Evolutionary conservation across 2,329 filamentous ascomycete species (phyloP).

Genomic region (Fusarium sambucinum): DNA sequence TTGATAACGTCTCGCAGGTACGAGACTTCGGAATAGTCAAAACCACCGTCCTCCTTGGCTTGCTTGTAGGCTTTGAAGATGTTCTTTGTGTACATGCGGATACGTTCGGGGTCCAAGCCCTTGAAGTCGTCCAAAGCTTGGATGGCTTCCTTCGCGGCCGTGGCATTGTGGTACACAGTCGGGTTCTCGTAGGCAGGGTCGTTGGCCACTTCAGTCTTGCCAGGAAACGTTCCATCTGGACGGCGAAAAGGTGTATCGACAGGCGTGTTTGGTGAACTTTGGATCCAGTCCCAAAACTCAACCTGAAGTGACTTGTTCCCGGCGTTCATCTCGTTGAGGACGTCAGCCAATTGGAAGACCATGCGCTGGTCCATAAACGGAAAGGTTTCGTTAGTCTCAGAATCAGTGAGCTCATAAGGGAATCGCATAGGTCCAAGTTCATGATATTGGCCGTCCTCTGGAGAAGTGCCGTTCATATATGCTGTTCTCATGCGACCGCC

Average conservation of each 20-base stretch:
- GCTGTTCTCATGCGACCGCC: constrained; percentile 59
- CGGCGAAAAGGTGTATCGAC: constrained; percentile 32
- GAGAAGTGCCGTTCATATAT: constrained; percentile 55
- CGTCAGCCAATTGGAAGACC: constrained; percentile 72
- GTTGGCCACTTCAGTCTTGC: constrained; percentile 41
- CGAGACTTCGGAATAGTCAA: constrained; percentile 50
- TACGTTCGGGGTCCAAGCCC: constrained; percentile 38
- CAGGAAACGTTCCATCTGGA: constrained; percentile 47
- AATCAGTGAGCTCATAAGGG: constrained; percentile 64
- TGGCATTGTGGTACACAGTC: constrained; percentile 43
- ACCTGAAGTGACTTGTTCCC: constrained; percentile 61
- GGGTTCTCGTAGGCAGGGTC: constrained; percentile 35
- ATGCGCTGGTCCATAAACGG: constrained; percentile 73
- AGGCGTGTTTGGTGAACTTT: constrained; percentile 47
- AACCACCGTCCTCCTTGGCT: constrained; percentile 47
- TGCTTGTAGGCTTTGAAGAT: constrained; percentile 51
- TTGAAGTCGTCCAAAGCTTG: constrained; percentile 48
- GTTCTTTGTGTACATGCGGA: constrained; percentile 43
- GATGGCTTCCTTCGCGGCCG: constrained; percentile 41
- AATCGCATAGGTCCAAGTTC: constrained; percentile 76
- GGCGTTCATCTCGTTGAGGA: constrained; percentile 70
- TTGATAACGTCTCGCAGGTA: constrained; percentile 52
- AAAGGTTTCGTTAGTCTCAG: constrained; percentile 65
- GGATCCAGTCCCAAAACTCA: constrained; percentile 73
- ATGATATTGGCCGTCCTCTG: constrained; percentile 39